Evolutionary conservation across 129 eudicot species (phyloP), one percentile per base, ranked within the genome.

Genomic region (Artemisia tridentata): DNA sequence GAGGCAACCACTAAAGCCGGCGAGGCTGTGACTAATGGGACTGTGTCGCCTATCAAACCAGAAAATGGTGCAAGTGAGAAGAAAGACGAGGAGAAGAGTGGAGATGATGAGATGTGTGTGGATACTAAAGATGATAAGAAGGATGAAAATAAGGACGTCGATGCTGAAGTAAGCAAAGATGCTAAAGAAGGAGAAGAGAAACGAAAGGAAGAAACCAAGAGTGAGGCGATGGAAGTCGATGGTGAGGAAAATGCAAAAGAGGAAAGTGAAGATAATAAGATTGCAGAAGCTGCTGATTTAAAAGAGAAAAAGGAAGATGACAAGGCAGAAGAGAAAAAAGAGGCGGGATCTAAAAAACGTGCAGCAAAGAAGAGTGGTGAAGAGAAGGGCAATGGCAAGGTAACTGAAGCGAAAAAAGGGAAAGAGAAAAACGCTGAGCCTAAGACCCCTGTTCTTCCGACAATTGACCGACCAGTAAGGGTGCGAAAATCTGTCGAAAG

Each of bases 401-500:
- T 11, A 12, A 13, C 16, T 41, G 75, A 71, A 43, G 78, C 75
- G 64, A 78, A 76, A 43, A 74, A 46, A 15, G 56, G 38, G 74
- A 75, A 61, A 27, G 66, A 12, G 77, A 72, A 84, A 79, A 86
- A 64, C 25, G 80, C 49, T 60, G 93, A 86, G 80, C 96, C 83
- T 6, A 92, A 82, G 70, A 89, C 96, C 49, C 95, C 96, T 12
- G 79, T 73, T 15, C 49, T 73, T 59, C 79, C 79, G 18, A 57
- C 84, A 58, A 78, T 65, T 48, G 88, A 92, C 1, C 95, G 98
- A 59, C 98, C 98, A 15, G 84, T 87, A 34, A 85, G 98, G 11
- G 92, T 81, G 78, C 79, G 98, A 27, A 92, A 92, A 82, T 89
- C 96, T 49, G 98, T 92, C 13, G 96, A 89, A 74, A 89, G 98